Conservation (phyloP, 441 rosid genomes). For the Populus trichocarpa region DNA sequence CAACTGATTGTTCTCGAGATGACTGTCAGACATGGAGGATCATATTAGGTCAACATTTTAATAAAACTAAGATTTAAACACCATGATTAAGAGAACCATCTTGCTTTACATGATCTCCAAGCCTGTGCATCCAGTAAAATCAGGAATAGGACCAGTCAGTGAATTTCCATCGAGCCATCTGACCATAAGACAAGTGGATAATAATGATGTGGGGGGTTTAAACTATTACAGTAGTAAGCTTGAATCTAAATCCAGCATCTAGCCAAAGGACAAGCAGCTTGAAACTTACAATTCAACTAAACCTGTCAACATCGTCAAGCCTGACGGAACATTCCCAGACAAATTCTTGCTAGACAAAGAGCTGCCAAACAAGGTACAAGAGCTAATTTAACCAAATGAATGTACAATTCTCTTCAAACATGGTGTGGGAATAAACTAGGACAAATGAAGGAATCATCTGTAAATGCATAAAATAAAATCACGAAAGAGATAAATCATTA, state of each 20-base stretch:
- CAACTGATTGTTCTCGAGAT: slow-evolving; percentile 87
- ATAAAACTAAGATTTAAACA: slow-evolving; percentile 3
- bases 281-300: slow-evolving; percentile 81
- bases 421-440: neutral
- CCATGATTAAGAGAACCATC: slow-evolving; percentile 16
- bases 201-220: neutral
- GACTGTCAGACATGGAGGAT: slow-evolving; percentile 41
- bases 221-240: slow-evolving; percentile 7
- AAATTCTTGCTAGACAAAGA: slow-evolving; percentile 69
- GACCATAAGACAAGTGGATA: slow-evolving; percentile 20
- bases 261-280: slow-evolving; percentile 11
- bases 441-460: neutral
- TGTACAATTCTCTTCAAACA: slow-evolving; percentile 10
- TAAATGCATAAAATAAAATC: slow-evolving; percentile 7
- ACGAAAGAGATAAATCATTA: slow-evolving; percentile 35
- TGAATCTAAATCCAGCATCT: neutral
- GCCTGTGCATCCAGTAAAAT: slow-evolving; percentile 63
- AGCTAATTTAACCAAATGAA: slow-evolving; percentile 6
- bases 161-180: slow-evolving; percentile 94
- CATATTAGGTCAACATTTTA: slow-evolving; percentile 21
- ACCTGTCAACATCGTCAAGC: slow-evolving; percentile 61
- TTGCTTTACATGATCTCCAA: slow-evolving; percentile 68
- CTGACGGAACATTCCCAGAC: slow-evolving; percentile 73
- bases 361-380: slow-evolving; percentile 40
- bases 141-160: slow-evolving; percentile 80